phyloP scores from a whole-genome alignment of 345 rosid genomes.

The Jatropha curcas region DNA sequence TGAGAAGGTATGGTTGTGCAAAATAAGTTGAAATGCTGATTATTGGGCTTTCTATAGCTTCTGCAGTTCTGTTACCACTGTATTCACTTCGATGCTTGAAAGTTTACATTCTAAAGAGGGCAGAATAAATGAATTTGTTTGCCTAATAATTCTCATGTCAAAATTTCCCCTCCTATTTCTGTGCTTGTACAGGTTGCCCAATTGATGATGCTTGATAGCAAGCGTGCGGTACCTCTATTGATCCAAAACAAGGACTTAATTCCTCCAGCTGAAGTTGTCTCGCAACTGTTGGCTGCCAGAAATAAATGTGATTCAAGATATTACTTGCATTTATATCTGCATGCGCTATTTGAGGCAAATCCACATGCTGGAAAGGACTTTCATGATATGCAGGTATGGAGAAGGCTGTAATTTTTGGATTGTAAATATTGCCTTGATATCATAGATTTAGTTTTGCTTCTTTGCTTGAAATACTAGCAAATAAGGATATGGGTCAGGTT shows the following conservation, averaged over 20 bases:
- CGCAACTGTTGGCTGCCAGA: conserved; percentile 56
- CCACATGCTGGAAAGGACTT: conserved; percentile 84
- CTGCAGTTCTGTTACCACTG: background rate
- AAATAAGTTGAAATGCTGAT: conserved; percentile 15
- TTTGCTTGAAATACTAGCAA: conserved; percentile 8
- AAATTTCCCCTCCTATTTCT: conserved; percentile 16
- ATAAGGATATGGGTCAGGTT: background rate
- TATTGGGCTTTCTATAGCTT: conserved; percentile 9
- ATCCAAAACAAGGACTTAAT: conserved; percentile 83
- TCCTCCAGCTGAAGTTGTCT: conserved; percentile 81
- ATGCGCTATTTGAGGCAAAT: conserved; percentile 74
- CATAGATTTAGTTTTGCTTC: background rate
- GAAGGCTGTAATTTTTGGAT: conserved; percentile 6
- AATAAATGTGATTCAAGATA: conserved; percentile 78
- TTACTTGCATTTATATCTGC: conserved; percentile 83
- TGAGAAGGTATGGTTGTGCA: conserved; percentile 73
- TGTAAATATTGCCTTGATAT: background rate
- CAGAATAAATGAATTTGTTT: background rate
- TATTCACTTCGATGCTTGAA: conserved; percentile 1
- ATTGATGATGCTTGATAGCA: conserved; percentile 85
- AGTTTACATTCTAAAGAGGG: conserved; percentile 2
- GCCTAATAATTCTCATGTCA: conserved; percentile 8
- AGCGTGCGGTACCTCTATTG: conserved; percentile 73
- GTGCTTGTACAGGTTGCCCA: conserved; percentile 68
- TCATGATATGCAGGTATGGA: conserved; percentile 96